These are phyloP conservation scores for Talaromyces funiculosus DNA, from an alignment of 2,329 filamentous ascomycete species.

Conservation along the genomic window DNA sequence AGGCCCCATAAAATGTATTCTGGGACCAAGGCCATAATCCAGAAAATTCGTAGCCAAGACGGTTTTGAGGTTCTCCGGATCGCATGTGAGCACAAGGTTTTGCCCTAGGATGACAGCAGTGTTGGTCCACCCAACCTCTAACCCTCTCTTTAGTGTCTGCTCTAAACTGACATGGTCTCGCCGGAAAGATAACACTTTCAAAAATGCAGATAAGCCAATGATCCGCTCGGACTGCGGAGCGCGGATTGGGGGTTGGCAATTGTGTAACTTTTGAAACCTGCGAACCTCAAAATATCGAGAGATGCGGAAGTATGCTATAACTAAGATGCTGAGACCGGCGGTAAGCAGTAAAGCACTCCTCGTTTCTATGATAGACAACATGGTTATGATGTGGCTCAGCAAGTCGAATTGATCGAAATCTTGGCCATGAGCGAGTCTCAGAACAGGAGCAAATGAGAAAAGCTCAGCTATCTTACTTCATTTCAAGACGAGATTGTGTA, in stretches of 20 bases:
- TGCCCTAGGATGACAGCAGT: slow-evolving; percentile 7
- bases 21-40: slow-evolving; percentile 73
- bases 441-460: not conserved
- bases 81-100: slow-evolving; percentile 22
- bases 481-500: not conserved
- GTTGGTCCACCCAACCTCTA: not conserved
- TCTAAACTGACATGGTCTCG: not conserved
- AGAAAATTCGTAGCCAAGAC: slow-evolving; percentile 75
- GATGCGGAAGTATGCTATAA: not conserved
- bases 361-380: not conserved
- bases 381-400: not conserved
- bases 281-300: not conserved
- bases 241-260: not conserved
- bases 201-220: not conserved
- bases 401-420: not conserved
- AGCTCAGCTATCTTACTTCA: not conserved
- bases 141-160: not conserved
- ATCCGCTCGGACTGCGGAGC: not conserved
- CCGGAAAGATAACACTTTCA: not conserved
- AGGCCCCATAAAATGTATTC: slow-evolving; percentile 59
- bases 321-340: not conserved
- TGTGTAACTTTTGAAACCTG: not conserved
- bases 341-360: not conserved
- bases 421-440: not conserved
- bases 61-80: slow-evolving; percentile 68